A percentile compares a stretch with the other conserved stretches of the same genome.
Conservation (phyloP, 345 rosid genomes). For the Eucalyptus sideroxylon region DNA sequence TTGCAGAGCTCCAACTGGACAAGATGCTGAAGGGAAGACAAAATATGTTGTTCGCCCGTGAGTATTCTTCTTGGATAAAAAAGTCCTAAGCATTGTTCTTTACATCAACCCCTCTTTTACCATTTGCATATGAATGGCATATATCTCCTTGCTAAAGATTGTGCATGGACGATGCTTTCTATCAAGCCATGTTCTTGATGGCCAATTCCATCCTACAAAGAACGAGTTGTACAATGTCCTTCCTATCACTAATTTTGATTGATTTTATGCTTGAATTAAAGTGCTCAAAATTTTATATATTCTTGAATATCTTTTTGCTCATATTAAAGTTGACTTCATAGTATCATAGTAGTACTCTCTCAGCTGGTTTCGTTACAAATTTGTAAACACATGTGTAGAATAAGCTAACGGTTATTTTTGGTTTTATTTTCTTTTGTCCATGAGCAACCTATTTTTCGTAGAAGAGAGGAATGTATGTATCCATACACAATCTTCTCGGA, state of each 20-base stretch:
- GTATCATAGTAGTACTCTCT: not conserved
- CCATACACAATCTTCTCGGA: not conserved
- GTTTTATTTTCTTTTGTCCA: not conserved
- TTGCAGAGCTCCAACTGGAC: slow-evolving; percentile 78
- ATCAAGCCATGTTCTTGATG: not conserved
- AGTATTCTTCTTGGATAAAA: slow-evolving; percentile 11
- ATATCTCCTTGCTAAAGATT: not conserved
- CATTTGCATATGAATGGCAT: not conserved
- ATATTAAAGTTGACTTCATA: not conserved
- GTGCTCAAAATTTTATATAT: not conserved
- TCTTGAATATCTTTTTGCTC: not conserved
- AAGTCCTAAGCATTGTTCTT: not conserved
- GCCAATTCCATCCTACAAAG: not conserved
- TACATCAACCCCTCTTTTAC: not conserved
- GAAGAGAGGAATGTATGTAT: not conserved
- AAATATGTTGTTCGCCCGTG: slow-evolving; percentile 92
- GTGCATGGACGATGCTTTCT: not conserved
- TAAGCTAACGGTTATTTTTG: not conserved
- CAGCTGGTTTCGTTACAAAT: not conserved
- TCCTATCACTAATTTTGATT: not conserved
- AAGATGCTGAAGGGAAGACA: slow-evolving; percentile 73
- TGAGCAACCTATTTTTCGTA: not conserved
- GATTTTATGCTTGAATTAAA: not conserved
- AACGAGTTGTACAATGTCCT: not conserved
- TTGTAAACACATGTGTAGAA: not conserved